Conservation (phyloP, 441 rosid genomes). For the Jatropha podagrica region DNA sequence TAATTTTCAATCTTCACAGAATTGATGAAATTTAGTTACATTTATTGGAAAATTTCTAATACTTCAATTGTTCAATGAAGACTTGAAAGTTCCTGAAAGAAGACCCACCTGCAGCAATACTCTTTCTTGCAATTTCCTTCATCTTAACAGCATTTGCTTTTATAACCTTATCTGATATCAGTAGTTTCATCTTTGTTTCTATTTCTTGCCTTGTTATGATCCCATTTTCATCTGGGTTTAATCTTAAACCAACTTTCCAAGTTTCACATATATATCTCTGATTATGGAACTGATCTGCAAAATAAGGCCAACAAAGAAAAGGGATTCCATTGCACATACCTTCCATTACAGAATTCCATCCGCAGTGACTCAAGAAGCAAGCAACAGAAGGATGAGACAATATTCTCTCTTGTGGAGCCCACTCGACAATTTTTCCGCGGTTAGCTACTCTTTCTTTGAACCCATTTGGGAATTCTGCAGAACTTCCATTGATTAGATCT, state of each 20-base stretch:
- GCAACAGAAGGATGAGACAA: conserved; percentile 55
- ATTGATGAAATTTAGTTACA: too few relatives aligned
- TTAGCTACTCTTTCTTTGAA: conserved; percentile 45
- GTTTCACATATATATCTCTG: conserved; percentile 18
- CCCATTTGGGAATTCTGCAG: conserved; percentile 44
- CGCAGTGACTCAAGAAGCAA: conserved; percentile 68
- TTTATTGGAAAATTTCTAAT: neutral
- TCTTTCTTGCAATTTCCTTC: conserved; percentile 24
- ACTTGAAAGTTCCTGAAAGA: conserved; percentile 12
- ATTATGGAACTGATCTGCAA: conserved; percentile 25
- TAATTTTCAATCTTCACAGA: too few relatives aligned
- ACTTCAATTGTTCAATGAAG: conserved; percentile 13
- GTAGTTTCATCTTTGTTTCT: neutral
- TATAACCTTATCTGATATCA: neutral
- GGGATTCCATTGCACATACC: conserved; percentile 27
- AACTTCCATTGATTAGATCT: conserved; percentile 7
- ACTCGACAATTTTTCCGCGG: conserved; percentile 50
- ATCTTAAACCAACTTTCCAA: conserved; percentile 26
- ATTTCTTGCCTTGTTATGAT: conserved; percentile 23
- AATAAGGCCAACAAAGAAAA: conserved; percentile 29
- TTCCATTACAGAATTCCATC: conserved; percentile 81
- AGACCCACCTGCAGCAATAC: conserved; percentile 23
- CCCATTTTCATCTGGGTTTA: conserved; percentile 19
- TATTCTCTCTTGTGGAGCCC: conserved; percentile 73
- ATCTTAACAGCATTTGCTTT: conserved; percentile 17